Percentiles rank a stretch among this genome's conserved stretches.
These are phyloP conservation scores for Nicotiana paniculata DNA, from an alignment of 257 asterid species.

Conservation along the genomic window DNA sequence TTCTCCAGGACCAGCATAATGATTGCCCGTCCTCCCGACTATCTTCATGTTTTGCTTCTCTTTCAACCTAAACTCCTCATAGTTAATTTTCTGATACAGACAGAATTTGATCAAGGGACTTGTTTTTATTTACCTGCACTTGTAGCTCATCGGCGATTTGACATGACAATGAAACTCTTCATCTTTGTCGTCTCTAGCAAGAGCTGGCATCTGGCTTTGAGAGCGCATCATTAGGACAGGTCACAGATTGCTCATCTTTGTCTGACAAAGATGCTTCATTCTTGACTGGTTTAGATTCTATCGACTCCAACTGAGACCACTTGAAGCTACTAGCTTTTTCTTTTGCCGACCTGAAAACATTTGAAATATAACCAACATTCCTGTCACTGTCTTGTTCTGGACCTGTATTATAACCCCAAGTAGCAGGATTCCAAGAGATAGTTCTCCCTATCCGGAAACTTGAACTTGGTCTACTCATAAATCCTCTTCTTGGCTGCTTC, in stretches of 20 bases:
- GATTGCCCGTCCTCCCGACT: conserved; percentile 39
- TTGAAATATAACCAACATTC: conserved; percentile 51
- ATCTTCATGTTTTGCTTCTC: conserved; percentile 67
- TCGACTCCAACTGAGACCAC: conserved; percentile 39
- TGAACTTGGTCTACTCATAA: conserved; percentile 31
- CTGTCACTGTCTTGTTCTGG: conserved; percentile 29
- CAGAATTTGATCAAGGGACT: conserved; percentile 35
- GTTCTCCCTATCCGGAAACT: conserved; percentile 49
- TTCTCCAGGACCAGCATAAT: neutral
- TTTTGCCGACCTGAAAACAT: conserved; percentile 57
- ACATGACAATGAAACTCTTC: conserved; percentile 35
- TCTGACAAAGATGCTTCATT: conserved; percentile 10
- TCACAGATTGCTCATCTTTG: conserved; percentile 11
- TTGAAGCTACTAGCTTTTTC: conserved; percentile 51
- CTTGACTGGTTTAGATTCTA: conserved; percentile 22
- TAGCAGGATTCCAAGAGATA: conserved; percentile 68
- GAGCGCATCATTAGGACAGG: conserved; percentile 19
- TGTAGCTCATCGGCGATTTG: conserved; percentile 31
- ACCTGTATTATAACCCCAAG: conserved; percentile 50
- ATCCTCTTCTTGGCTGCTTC: conserved; percentile 58
- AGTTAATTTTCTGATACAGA: conserved; percentile 39
- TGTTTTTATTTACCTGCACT: conserved; percentile 32
- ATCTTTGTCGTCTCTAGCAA: conserved; percentile 18
- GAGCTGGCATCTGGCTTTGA: conserved; percentile 10
- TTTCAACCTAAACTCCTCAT: conserved; percentile 66